Base-by-base conservation (phyloP, 176 grass and related monocot genomes). In the Aechmea fasciata region DNA sequence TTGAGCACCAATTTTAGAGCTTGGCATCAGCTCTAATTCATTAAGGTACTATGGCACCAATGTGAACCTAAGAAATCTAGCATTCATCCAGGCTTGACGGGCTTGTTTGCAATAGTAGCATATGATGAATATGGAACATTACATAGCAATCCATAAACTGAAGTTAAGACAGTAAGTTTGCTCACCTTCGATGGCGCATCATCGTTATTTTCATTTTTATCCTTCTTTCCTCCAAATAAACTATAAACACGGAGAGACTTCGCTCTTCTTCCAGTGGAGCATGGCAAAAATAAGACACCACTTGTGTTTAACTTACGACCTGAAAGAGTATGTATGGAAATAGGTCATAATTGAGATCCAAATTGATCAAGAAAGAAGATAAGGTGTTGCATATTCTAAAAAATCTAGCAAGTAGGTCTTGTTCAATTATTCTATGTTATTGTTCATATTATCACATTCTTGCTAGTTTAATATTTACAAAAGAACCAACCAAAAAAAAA, bases 191-290 rank as follows among this genome's bases (percentile, higher is more conserved):
- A 82, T 70, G 94, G 84, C 75, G 84, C 72, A n/a, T 99, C 94
- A 13, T 83, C 83, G 66, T 82, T 77, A 20, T 79, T 87, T 61
- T 93, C 94, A 62, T 81, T 81, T 80, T 93, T 99, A 47, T 93
- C 89, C 23, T 99, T 99, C 53, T 99, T 90, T 69, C 94, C 87
- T 68, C 94, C 94, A 83, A 99, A 99, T 78, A 99, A 82, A 81
- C 89, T 82, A 75, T 87, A 93, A n/a, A 90, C 80, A 3, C 80
- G 84, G 48, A 99, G 77, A 24, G 89, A 55, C 79, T 74, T 90
- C 69, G 72, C 25, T 72, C 74, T 74, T 85, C 73, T 88, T 64
- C 67, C 77, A 68, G 53, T 72, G 51, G 83, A 70, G 70, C 67
- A 80, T 19, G 79, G 65, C 52, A 85, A 87, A 85, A 75, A 86